Evolutionary conservation across 768 basidiomycete genomes (phyloP).

Genomic region (Coprinopsis cinerea): DNA sequence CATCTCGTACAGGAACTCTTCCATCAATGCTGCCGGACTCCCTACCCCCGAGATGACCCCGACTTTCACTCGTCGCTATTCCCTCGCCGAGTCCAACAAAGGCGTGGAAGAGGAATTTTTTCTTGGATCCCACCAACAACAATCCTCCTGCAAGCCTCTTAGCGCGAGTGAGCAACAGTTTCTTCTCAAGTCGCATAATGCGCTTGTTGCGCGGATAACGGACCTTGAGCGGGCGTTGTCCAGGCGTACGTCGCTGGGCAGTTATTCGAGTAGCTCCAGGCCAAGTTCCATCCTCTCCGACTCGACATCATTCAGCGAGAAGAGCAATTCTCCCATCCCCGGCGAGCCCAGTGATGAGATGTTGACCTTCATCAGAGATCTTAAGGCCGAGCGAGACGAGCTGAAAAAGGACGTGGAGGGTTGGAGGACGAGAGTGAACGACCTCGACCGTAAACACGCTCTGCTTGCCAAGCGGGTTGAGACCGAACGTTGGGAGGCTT

Average conservation of each 20-base stretch:
- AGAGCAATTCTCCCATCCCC: slow-evolving; percentile 13
- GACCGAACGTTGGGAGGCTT: slow-evolving; percentile 74
- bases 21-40: slow-evolving; percentile 35
- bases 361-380: slow-evolving; percentile 65
- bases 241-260: slow-evolving; percentile 29
- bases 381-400: slow-evolving; percentile 86
- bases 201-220: slow-evolving; percentile 75
- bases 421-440: slow-evolving; percentile 73
- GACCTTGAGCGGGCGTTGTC: slow-evolving; percentile 71
- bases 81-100: slow-evolving; percentile 24
- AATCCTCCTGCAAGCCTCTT: slow-evolving; percentile 47
- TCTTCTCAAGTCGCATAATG: slow-evolving; percentile 78
- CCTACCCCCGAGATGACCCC: slow-evolving; percentile 78
- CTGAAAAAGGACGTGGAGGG: slow-evolving; percentile 84
- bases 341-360: slow-evolving; percentile 70
- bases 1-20: slow-evolving; percentile 67
- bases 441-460: slow-evolving; percentile 65
- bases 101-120: slow-evolving; percentile 40
- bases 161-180: slow-evolving; percentile 78
- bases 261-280: slow-evolving; percentile 35
- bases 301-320: slow-evolving; percentile 26
- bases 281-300: slow-evolving; percentile 48
- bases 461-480: slow-evolving; percentile 67
- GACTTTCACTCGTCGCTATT: slow-evolving; percentile 34
- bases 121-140: slow-evolving; percentile 22